A percentile compares a stretch with the other conserved stretches of the same genome.
Conservation (phyloP, 2,329 filamentous ascomycete species). For the Botryotinia convoluta region DNA sequence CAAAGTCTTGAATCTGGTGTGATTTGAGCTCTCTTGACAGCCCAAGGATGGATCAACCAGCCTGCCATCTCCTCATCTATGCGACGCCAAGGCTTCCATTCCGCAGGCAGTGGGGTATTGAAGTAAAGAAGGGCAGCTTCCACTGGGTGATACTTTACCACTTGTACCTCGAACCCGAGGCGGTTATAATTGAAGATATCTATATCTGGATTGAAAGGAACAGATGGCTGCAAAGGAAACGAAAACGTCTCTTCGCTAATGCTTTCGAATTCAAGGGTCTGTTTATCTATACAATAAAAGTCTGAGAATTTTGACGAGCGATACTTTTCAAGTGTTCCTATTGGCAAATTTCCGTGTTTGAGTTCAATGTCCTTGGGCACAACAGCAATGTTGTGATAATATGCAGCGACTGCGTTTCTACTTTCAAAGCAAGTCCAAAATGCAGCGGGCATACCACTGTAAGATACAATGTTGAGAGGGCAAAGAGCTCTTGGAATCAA, state of each 20-base stretch:
- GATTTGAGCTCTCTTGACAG: not conserved
- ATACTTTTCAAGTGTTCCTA: not conserved
- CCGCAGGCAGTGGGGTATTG: not conserved
- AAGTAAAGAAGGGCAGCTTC: accelerated
- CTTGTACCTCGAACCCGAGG: not conserved
- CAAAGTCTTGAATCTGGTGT: not conserved
- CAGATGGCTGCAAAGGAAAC: not conserved
- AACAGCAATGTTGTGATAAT: not conserved
- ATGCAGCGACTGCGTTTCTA: not conserved
- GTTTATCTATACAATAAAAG: not conserved
- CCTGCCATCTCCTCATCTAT: accelerated
- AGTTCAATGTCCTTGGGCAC: not conserved
- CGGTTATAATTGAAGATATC: not conserved
- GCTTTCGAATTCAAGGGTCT: not conserved
- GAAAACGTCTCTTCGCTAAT: not conserved
- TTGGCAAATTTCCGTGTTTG: not conserved
- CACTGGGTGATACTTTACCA: accelerated
- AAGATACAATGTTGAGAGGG: not conserved
- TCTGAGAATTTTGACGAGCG: not conserved
- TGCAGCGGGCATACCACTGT: not conserved
- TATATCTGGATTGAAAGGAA: not conserved
- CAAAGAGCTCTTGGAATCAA: not conserved
- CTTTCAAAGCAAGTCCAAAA: not conserved
- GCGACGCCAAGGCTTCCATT: not conserved
- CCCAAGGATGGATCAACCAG: not conserved